Percentiles rank a stretch among this genome's conserved stretches.
Evolutionary conservation across 768 basidiomycete genomes (phyloP).

Genomic region (Panus rudis): DNA sequence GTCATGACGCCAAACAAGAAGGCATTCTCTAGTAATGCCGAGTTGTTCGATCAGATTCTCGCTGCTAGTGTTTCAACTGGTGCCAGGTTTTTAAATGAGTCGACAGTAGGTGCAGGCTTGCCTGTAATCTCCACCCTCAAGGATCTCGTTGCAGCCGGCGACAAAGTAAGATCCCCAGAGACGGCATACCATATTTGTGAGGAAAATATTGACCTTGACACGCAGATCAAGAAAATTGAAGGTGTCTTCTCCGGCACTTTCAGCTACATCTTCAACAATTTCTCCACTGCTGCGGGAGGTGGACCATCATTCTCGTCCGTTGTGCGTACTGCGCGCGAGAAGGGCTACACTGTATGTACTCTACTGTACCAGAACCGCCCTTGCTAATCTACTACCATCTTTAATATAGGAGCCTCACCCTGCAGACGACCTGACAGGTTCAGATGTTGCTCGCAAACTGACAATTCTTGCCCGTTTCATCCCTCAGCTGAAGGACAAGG

Average conservation of each 20-base stretch:
- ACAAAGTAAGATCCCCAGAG: conserved; percentile 50
- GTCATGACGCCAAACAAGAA: conserved; percentile 99
- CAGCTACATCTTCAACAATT: conserved; percentile 98
- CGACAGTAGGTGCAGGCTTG: conserved; percentile 93
- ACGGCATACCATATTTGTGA: background rate
- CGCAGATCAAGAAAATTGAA: conserved; percentile 83
- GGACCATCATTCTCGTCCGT: conserved; percentile 84
- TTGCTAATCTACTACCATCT: background rate
- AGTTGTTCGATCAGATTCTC: conserved; percentile 64
- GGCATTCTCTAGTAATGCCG: conserved; percentile 71
- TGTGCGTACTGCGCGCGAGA: conserved; percentile 80
- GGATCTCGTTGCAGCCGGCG: conserved; percentile 87
- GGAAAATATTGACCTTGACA: background rate
- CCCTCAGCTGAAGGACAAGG: conserved; percentile 35
- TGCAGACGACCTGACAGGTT: conserved; percentile 92
- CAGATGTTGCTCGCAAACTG: conserved; percentile 95
- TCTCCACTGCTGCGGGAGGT: conserved; percentile 62
- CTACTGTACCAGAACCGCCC: background rate
- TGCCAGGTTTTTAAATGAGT: conserved; percentile 74
- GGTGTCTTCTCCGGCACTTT: conserved; percentile 97
- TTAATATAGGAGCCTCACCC: conserved; percentile 85
- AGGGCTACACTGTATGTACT: conserved; percentile 81
- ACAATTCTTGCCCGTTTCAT: conserved; percentile 88
- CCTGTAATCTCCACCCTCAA: conserved; percentile 89
- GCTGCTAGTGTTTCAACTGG: conserved; percentile 49